Evolutionary conservation across 2,329 filamentous ascomycete genomes (phyloP), one percentile per base, ranked within the genome.

Genomic region (Colletotrichum viniferum): DNA sequence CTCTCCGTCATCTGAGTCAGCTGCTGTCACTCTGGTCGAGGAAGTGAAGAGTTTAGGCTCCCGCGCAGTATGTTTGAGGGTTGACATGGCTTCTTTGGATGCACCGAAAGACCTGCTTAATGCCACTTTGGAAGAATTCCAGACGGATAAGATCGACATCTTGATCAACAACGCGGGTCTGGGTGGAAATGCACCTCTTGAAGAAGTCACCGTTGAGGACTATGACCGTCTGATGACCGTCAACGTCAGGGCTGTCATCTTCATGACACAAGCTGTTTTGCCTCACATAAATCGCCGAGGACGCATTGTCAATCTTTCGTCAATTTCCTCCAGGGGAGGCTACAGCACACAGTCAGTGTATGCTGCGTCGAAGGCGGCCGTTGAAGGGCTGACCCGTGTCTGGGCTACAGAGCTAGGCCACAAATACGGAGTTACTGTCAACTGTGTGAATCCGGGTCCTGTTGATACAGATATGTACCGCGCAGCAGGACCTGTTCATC

Each of bases 271-370:
- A 43, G 80, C 80, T 1, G 79, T 80, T 2, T 62, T 82, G 3
- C 82, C 82, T 1, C 75, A 84, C 43, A 76, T 85, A 7, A 72
- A 79, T 1, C 71, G 70, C 2, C 80, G 81, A 4, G 81, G 83
- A 0, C 81, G 84, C 0, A 82, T 85, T 2, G 78, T 85, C n/a
- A 80, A 81, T 30, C 74, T 85, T 4, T 84, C 83, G 2, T 84
- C 83, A 0, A 79, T 79, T 5, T 80, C 77, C n/a, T 82, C 83
- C 2, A 78, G 82, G 2, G 70, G 82, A 4, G 84, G 82, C 2
- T 76, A 81, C 3, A 74, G 81, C 2, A 78, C 74, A 0, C 77
- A 82, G 38, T 80, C 82, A 0, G 80, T 85, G 0, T 85, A 86
- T 36, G 81, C 78, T 0, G 79, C 82, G 3, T 82, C 82, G 0